These are phyloP conservation scores for Phytophthora podocarpi DNA, from an alignment of 352 stramenopile genomes.

Conservation along the genomic window DNA sequence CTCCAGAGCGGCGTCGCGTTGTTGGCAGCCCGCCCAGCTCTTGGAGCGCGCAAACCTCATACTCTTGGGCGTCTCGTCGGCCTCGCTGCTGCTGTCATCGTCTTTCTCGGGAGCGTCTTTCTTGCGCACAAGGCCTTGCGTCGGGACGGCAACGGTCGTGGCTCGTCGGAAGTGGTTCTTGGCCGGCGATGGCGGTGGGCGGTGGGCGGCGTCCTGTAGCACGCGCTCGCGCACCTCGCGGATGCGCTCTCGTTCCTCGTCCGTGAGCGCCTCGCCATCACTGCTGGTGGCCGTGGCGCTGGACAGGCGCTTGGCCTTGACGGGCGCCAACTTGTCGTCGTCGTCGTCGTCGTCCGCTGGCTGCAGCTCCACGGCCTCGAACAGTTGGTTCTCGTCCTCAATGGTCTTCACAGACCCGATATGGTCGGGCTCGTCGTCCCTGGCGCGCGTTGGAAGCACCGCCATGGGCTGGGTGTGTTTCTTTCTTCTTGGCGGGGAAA, in stretches of 20 bases:
- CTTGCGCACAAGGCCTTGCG: constrained; percentile 13
- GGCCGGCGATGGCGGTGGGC: constrained; percentile 3
- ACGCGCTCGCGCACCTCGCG: constrained; percentile 20
- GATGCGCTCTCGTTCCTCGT: constrained; percentile 19
- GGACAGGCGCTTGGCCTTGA: constrained; percentile 29
- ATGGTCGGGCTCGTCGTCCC: constrained; percentile 11
- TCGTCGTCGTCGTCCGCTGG: constrained; percentile 3
- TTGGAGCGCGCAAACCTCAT: constrained; percentile 47
- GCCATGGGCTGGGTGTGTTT: constrained; percentile 7
- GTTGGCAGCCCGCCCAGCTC: constrained; percentile 52
- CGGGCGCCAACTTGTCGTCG: neutral
- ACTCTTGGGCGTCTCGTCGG: constrained; percentile 14
- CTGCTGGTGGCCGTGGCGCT: constrained; percentile 30
- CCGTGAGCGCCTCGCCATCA: constrained; percentile 23
- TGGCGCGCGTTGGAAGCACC: constrained; percentile 17
- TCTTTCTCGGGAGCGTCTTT: constrained; percentile 12
- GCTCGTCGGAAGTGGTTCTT: constrained; percentile 50
- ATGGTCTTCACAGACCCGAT: constrained; percentile 31
- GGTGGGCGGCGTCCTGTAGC: constrained; percentile 4
- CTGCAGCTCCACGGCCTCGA: neutral
- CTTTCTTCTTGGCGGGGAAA: constrained; percentile 12
- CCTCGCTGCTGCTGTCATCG: constrained; percentile 28
- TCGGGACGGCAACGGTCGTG: constrained; percentile 54
- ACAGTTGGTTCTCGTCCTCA: constrained; percentile 28
- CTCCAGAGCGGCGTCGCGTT: constrained; percentile 55